Evolutionary conservation across 2,329 filamentous ascomycete species (phyloP), one percentile per base, ranked within the genome.

Genomic region (Penicillium psychrosexuale): DNA sequence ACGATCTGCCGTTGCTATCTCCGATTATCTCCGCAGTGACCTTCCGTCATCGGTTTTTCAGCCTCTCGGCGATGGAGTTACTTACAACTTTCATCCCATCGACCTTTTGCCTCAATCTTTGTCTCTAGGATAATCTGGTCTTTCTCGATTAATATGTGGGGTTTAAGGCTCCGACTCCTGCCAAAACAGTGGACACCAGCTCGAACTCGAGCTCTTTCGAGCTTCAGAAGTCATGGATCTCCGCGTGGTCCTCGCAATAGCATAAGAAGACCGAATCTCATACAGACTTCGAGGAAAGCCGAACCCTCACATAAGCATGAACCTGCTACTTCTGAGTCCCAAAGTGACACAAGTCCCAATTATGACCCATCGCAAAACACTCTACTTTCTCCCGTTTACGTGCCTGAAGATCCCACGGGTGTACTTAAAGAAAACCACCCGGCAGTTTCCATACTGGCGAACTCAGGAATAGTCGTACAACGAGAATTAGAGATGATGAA

Each of bases 401-500:
- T 86, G 27, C 82, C 84, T 13, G 79, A 85, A 69, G 83, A 86
- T 62, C 80, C 82, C 1, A 70, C 83, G 74, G 81, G 76, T 44
- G 77, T 86, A 2, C 79, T 87, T 27, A 84, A 80, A 61, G 73
- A 78, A 40, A 76, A 72, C 1, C 84, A 87, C 60, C 84, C 84
- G 0, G 82, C 84, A 1, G 77, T 79, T 51, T 74, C 76, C 8
- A 75, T 87, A 19, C 73, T 87, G 19, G 77, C 80, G 40, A 85
- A 87, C 64, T 85, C 83, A 2, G 80, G 82, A 8, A 74, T 87
- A 42, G 80, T 87, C 7, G 78, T 87, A 9, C 83, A 86, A 61
- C 75, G 84, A 31, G 83, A 87, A 63, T 65, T 87, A 28, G 84
- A 87, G 65, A 79, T 86, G 74, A 84, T 86, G 81, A 87, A 86